Percentiles rank a stretch among this genome's conserved stretches.
Evolutionary conservation across 345 rosid genomes (phyloP).

Genomic region (Pistacia integerrima): DNA sequence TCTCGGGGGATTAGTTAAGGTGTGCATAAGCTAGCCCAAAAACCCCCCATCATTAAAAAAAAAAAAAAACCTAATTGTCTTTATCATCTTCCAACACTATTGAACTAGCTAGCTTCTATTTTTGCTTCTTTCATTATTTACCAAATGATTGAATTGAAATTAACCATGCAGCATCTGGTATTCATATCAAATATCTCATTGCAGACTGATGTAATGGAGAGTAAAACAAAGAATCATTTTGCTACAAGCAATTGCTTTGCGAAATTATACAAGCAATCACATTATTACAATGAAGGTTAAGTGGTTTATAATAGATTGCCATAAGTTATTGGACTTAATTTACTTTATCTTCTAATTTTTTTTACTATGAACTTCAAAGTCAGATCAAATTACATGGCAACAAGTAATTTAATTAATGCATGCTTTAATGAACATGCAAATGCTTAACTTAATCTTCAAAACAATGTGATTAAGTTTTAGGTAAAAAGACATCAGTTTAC

Average conservation of each 20-base stretch:
- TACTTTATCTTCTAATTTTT: neutral
- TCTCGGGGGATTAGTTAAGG: too few relatives aligned
- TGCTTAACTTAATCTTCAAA: slow-evolving; percentile 29
- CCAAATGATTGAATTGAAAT: too few relatives aligned
- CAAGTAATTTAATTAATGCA: neutral
- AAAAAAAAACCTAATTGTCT: too few relatives aligned
- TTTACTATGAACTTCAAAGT: too few relatives aligned
- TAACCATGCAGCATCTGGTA: too few relatives aligned
- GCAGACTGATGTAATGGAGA: neutral
- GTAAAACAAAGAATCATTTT: neutral
- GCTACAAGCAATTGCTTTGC: neutral
- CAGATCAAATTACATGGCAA: neutral
- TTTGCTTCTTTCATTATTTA: too few relatives aligned
- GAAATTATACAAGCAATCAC: too few relatives aligned
- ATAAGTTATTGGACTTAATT: neutral
- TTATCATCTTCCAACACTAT: too few relatives aligned
- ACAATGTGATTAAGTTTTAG: slow-evolving; percentile 22
- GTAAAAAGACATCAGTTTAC: slow-evolving; percentile 9
- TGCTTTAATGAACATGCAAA: slow-evolving; percentile 10
- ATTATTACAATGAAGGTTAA: neutral
- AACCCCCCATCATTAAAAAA: too few relatives aligned
- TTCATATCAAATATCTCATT: neutral
- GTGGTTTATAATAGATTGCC: neutral
- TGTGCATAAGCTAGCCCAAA: too few relatives aligned
- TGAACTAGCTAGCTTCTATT: too few relatives aligned